Conservation (phyloP, 1,284 basidiomycete genomes). For the Ceratobasidium sp. region DNA sequence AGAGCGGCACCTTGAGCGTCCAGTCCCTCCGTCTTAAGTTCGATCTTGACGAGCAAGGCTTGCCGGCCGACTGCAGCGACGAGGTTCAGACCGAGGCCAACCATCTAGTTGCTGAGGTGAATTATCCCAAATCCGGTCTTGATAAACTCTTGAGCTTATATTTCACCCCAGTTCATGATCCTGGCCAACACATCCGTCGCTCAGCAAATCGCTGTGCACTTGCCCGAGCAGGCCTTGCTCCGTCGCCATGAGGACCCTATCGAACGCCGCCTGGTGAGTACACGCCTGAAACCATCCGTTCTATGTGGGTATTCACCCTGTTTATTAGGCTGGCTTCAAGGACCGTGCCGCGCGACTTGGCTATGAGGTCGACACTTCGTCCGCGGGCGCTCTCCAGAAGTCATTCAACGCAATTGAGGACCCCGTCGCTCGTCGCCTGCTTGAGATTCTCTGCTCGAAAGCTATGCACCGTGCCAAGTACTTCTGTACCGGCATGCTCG, state of each 20-base stretch:
- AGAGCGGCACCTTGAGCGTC: constrained; percentile 82
- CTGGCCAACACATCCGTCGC: constrained; percentile 91
- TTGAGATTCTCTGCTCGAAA: constrained; percentile 87
- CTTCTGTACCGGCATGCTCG: constrained; percentile 98
- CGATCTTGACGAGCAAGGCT: constrained; percentile 81
- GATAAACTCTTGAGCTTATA: constrained; percentile 22
- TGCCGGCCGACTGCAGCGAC: constrained; percentile 82
- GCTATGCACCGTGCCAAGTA: constrained; percentile 94
- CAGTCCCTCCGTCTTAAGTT: constrained; percentile 82
- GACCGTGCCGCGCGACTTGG: constrained; percentile 87
- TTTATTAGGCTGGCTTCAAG: constrained; percentile 71
- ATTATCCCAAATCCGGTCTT: constrained; percentile 44
- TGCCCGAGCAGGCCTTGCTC: constrained; percentile 94
- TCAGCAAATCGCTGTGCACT: constrained; percentile 89
- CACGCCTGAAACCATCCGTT: constrained; percentile 28
- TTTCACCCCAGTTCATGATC: constrained; percentile 82
- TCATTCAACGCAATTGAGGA: constrained; percentile 82
- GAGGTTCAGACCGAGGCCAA: constrained; percentile 78
- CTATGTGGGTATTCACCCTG: constrained; percentile 45
- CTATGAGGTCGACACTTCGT: constrained; percentile 82
- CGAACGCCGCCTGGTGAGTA: constrained; percentile 82
- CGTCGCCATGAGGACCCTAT: constrained; percentile 93
- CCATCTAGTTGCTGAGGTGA: constrained; percentile 87
- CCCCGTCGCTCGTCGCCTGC: constrained; percentile 73
- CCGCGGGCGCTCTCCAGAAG: constrained; percentile 83